phyloP scores from a whole-genome alignment of 257 asterid genomes.

The Solanum pinnatisectum region DNA sequence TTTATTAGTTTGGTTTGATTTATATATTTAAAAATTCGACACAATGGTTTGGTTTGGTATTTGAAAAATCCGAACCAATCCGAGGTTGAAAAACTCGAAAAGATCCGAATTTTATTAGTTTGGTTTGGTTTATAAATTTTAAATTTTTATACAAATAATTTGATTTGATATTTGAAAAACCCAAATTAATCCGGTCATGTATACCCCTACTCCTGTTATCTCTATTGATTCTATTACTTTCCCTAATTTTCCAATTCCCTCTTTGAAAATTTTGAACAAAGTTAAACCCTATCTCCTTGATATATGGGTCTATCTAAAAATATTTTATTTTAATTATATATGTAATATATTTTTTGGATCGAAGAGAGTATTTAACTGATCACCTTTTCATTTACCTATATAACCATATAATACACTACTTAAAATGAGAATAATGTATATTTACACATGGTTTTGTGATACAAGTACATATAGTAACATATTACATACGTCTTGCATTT shows the following conservation, averaged over 20 bases:
- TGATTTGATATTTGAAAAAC: no score
- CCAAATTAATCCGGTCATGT: no score
- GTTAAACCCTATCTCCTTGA: not conserved
- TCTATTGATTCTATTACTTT: not conserved
- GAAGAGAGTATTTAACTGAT: not conserved
- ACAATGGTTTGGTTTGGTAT: no score
- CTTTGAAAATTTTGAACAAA: not conserved
- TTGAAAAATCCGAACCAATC: no score
- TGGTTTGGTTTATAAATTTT: no score
- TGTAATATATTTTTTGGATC: not conserved
- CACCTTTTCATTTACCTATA: not conserved
- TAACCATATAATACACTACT: not conserved
- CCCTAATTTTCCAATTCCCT: not conserved
- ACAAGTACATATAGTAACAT: not conserved
- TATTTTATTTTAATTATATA: not conserved
- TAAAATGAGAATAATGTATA: not conserved
- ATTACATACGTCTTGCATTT: not conserved
- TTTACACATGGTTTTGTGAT: not conserved
- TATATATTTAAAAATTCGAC: no score
- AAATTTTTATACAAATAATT: no score
- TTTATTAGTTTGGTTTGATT: no score
- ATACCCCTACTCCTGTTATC: not conserved
- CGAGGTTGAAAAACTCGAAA: no score
- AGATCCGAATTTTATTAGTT: no score
- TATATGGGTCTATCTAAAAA: not conserved